Evolutionary conservation across 805 yeast species (phyloP).

Genomic region (Candida vaughaniae): DNA sequence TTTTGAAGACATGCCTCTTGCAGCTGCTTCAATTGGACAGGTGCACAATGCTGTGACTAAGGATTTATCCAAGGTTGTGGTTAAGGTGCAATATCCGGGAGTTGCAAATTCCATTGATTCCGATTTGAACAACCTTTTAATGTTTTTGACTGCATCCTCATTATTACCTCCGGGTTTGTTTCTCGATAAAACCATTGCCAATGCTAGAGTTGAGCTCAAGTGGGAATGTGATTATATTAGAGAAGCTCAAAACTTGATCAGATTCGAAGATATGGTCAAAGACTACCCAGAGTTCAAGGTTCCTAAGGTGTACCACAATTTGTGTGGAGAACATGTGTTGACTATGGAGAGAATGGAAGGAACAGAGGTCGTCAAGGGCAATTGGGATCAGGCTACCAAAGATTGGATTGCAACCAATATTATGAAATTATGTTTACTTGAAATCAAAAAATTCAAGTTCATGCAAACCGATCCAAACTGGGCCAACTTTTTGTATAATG

Average conservation of each 20-base stretch:
- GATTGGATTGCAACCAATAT: conserved; percentile 83
- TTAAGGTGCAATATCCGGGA: conserved; percentile 96
- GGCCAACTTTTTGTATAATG: conserved; percentile 93
- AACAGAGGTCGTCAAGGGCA: conserved; percentile 71
- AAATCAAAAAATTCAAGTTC: conserved; percentile 78
- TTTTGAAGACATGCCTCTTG: conserved; percentile 87
- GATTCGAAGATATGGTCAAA: conserved; percentile 57
- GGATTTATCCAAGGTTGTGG: conserved; percentile 76
- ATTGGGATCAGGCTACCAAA: conserved; percentile 69
- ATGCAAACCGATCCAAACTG: conserved; percentile 99
- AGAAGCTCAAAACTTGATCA: conserved; percentile 75
- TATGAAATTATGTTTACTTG: conserved; percentile 82
- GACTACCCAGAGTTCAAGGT: conserved; percentile 69
- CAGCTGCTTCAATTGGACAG: conserved; percentile 95
- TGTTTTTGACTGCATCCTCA: conserved; percentile 82
- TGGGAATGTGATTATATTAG: conserved; percentile 98
- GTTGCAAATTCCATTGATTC: conserved; percentile 92
- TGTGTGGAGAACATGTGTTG: conserved; percentile 78
- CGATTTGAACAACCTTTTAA: conserved; percentile 80
- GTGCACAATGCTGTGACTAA: conserved; percentile 81
- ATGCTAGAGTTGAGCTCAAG: conserved; percentile 87
- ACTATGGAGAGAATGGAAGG: conserved; percentile 92
- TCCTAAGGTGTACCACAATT: conserved; percentile 74
- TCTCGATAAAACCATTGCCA: conserved; percentile 86
- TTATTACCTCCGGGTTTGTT: conserved; percentile 89